phyloP scores from a whole-genome alignment of 129 eudicot genomes.

The Sambucus nigra region DNA sequence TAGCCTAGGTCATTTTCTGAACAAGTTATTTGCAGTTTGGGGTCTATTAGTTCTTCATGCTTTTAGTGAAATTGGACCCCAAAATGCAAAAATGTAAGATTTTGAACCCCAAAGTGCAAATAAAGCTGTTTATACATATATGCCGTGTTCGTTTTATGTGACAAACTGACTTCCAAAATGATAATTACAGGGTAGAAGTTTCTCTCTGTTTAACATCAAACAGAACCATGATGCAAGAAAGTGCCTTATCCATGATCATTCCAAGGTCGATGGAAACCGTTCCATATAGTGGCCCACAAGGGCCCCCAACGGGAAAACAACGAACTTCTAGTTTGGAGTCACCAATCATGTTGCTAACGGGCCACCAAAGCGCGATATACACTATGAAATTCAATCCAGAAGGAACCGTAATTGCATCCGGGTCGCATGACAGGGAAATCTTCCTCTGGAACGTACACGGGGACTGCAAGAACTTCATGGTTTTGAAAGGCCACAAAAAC shows the following conservation, averaged over 20 bases:
- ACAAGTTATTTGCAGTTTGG: no score
- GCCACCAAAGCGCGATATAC: slow-evolving; percentile 25
- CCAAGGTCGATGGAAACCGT: slow-evolving; percentile 66
- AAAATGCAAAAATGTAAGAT: no score
- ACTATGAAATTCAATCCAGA: not conserved
- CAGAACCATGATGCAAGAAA: slow-evolving; percentile 75
- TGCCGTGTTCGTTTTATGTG: no score
- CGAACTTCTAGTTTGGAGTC: slow-evolving; percentile 35
- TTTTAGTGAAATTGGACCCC: no score
- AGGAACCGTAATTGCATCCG: not conserved
- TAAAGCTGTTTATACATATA: no score
- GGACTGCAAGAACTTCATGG: slow-evolving; percentile 91
- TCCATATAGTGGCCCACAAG: slow-evolving; percentile 32
- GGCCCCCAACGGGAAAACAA: slow-evolving; percentile 5
- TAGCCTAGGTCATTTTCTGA: no score
- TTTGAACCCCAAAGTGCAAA: no score
- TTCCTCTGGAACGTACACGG: slow-evolving; percentile 77
- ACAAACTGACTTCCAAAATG: no score
- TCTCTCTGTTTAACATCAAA: no score
- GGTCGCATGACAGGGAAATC: slow-evolving; percentile 89
- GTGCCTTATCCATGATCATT: slow-evolving; percentile 58
- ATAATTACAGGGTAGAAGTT: no score
- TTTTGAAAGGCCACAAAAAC: slow-evolving; percentile 20
- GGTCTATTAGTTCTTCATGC: no score
- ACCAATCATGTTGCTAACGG: slow-evolving; percentile 42